Percentiles rank a stretch among this genome's conserved stretches.
These are phyloP conservation scores for Arachnopeziza araneosa DNA, from an alignment of 2,329 filamentous ascomycete species.

Conservation along the genomic window DNA sequence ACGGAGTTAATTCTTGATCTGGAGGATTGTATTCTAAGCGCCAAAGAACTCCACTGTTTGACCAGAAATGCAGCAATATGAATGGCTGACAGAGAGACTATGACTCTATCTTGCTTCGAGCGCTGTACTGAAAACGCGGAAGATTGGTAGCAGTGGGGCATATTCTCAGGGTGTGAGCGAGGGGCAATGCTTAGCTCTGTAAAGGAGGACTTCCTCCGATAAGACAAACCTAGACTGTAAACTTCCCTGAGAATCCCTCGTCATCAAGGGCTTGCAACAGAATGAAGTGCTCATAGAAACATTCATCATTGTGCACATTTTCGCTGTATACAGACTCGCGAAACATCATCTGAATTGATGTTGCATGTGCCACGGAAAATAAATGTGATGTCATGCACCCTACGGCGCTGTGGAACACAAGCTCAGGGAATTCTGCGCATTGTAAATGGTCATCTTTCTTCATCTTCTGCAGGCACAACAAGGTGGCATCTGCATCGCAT, in stretches of 20 bases:
- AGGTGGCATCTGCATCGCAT: neutral
- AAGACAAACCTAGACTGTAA: neutral
- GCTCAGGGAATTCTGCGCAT: neutral
- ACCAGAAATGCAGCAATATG: neutral
- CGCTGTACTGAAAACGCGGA: neutral
- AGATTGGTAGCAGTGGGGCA: slow-evolving; percentile 8
- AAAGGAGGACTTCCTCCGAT: neutral
- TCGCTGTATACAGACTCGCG: neutral
- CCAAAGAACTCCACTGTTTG: neutral
- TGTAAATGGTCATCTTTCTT: neutral
- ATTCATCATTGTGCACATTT: neutral
- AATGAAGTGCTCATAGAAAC: neutral
- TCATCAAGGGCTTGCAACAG: neutral
- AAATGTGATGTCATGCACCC: neutral
- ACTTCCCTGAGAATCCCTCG: neutral
- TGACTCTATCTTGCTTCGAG: slow-evolving; percentile 16
- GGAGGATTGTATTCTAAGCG: neutral
- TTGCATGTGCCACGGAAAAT: neutral
- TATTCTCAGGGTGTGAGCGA: slow-evolving; percentile 11
- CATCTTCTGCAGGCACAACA: neutral
- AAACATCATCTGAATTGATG: neutral
- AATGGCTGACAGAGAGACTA: slow-evolving; percentile 3
- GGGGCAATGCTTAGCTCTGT: slow-evolving; percentile 6
- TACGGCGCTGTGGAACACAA: neutral
- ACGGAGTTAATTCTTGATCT: neutral